phyloP scores from a whole-genome alignment of 2,329 filamentous ascomycete genomes.

The Pseudocercospora fuligena region DNA sequence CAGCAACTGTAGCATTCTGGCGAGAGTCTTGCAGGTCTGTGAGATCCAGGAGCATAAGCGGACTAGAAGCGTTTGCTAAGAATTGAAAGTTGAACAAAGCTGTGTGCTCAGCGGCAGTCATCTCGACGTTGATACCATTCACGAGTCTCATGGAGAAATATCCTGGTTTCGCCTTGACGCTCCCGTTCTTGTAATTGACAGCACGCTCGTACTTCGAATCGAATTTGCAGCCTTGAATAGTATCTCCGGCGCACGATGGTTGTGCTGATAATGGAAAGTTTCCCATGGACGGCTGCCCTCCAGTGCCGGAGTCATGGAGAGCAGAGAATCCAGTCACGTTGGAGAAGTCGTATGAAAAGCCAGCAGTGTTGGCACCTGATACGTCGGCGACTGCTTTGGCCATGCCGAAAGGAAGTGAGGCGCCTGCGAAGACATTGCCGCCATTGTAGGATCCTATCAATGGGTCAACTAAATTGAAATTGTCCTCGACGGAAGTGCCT shows the following conservation, averaged over 20 bases:
- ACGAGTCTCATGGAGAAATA: slow-evolving; percentile 63
- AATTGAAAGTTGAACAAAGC: slow-evolving; percentile 64
- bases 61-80: slow-evolving; percentile 46
- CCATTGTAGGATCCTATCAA: slow-evolving; percentile 49
- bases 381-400: slow-evolving; percentile 54
- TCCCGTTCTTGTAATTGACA: slow-evolving; percentile 54
- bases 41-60: slow-evolving; percentile 63
- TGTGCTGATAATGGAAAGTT: slow-evolving; percentile 36
- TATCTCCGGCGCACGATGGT: slow-evolving; percentile 32
- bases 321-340: slow-evolving; percentile 51
- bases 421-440: slow-evolving; percentile 48
- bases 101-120: slow-evolving; percentile 62
- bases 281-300: slow-evolving; percentile 37
- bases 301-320: slow-evolving; percentile 59
- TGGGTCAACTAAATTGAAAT: slow-evolving; percentile 44
- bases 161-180: slow-evolving; percentile 60
- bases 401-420: slow-evolving; percentile 50
- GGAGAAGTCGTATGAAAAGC: slow-evolving; percentile 56
- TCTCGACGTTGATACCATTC: slow-evolving; percentile 62
- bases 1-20: slow-evolving; percentile 55
- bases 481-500: slow-evolving; percentile 1
- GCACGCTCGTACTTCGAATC: slow-evolving; percentile 54
- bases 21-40: slow-evolving; percentile 61
- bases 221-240: slow-evolving; percentile 53
- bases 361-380: slow-evolving; percentile 58